phyloP scores from a whole-genome alignment of 2,329 filamentous ascomycete genomes.

The Fusarium sulawesiense region DNA sequence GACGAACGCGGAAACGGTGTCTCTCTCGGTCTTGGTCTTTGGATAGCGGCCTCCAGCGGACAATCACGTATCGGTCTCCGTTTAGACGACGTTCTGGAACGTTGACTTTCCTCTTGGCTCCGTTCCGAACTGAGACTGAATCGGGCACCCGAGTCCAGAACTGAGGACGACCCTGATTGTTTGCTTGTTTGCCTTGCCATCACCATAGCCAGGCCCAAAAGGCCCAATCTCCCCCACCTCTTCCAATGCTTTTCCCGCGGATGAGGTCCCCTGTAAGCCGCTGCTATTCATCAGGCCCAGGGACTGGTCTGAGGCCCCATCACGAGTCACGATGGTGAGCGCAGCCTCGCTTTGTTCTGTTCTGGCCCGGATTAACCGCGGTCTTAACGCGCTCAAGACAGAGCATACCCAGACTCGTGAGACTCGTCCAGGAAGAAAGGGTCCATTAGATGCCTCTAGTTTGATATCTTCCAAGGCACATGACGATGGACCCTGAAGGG shows the following conservation, averaged over 20 bases:
- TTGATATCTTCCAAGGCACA: slow-evolving; percentile 29
- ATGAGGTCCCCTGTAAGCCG: slow-evolving; percentile 41
- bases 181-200: slow-evolving; percentile 13
- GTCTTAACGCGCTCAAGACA: slow-evolving; percentile 31
- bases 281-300: slow-evolving; percentile 35
- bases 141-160: slow-evolving; percentile 36
- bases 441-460: slow-evolving; percentile 17
- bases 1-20: slow-evolving; percentile 31
- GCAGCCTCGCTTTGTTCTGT: slow-evolving; percentile 40
- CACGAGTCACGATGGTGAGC: slow-evolving; percentile 41
- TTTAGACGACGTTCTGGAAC: slow-evolving; percentile 42
- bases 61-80: slow-evolving; percentile 21
- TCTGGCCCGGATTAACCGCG: slow-evolving; percentile 40
- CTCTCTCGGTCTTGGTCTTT: slow-evolving; percentile 25
- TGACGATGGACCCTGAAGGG: slow-evolving; percentile 35
- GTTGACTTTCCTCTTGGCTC: slow-evolving; percentile 33
- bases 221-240: slow-evolving; percentile 27
- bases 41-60: slow-evolving; percentile 10
- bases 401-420: slow-evolving; percentile 18
- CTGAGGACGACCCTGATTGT: slow-evolving; percentile 26
- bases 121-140: slow-evolving; percentile 35
- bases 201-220: neutral
- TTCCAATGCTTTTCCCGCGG: slow-evolving; percentile 36
- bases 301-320: slow-evolving; percentile 42
- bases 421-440: slow-evolving; percentile 27